A percentile compares a stretch with the other conserved stretches of the same genome.
Conservation (phyloP, 2,329 filamentous ascomycete genomes). For the Aspergillus pseudoterreus region DNA sequence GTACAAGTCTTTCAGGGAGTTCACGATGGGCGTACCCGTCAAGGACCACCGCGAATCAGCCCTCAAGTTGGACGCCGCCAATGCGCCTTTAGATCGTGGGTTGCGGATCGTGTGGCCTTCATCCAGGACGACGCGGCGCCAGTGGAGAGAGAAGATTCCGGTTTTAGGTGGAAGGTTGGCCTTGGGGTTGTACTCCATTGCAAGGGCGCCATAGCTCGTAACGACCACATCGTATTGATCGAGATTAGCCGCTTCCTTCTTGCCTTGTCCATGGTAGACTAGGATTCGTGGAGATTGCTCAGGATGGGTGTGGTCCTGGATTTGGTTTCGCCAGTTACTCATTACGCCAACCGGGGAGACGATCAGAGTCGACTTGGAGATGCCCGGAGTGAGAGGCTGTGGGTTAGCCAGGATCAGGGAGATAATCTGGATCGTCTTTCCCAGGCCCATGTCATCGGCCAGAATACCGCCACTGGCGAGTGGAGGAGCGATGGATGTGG, state of each 20-base stretch:
- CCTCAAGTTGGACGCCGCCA: slow-evolving; percentile 63
- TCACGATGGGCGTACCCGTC: slow-evolving; percentile 79
- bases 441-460: slow-evolving; percentile 89
- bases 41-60: slow-evolving; percentile 75
- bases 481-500: slow-evolving; percentile 53
- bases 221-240: slow-evolving; percentile 70
- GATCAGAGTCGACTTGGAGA: slow-evolving; percentile 66
- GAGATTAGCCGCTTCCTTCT: slow-evolving; percentile 59
- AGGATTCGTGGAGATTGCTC: slow-evolving; percentile 64
- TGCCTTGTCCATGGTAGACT: slow-evolving; percentile 67
- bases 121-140: slow-evolving; percentile 77
- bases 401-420: slow-evolving; percentile 66
- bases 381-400: slow-evolving; percentile 40
- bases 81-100: slow-evolving; percentile 65
- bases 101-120: slow-evolving; percentile 84
- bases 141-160: slow-evolving; percentile 62
- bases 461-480: slow-evolving; percentile 79
- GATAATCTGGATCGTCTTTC: slow-evolving; percentile 84
- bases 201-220: slow-evolving; percentile 77
- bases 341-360: slow-evolving; percentile 80
- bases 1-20: slow-evolving; percentile 75
- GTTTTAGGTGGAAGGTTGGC: slow-evolving; percentile 43
- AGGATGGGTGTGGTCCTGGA: slow-evolving; percentile 64
- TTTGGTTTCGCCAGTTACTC: slow-evolving; percentile 85
- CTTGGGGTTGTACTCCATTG: slow-evolving; percentile 57